phyloP scores from a whole-genome alignment of 371 early-diverging fungal genomes.

The Mortierella sp. region DNA sequence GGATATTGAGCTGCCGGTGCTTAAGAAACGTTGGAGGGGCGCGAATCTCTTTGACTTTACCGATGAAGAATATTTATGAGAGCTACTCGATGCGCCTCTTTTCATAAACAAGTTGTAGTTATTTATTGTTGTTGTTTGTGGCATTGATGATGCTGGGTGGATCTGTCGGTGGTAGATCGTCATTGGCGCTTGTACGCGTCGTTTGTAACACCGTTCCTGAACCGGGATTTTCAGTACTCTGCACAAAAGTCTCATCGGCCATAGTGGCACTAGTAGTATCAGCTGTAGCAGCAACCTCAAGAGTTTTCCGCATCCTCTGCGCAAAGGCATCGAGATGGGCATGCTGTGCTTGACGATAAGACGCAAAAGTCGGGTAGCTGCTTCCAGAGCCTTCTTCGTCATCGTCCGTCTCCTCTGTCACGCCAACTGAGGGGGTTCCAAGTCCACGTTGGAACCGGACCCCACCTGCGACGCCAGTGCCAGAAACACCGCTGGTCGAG shows the following conservation, averaged over 20 bases:
- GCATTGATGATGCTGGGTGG: background rate
- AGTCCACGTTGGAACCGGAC: constrained; percentile 16
- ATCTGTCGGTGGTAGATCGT: background rate
- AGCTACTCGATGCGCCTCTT: background rate
- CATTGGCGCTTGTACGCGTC: too few species aligned
- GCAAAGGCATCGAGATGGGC: constrained; percentile 50
- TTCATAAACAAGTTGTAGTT: too few species aligned
- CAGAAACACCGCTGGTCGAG: background rate
- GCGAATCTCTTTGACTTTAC: background rate
- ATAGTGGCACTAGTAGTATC: background rate
- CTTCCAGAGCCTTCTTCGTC: constrained; percentile 17
- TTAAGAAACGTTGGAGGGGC: background rate
- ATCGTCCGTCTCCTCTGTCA: constrained; percentile 8
- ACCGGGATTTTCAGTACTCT: too few species aligned
- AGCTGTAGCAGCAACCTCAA: constrained; percentile 24
- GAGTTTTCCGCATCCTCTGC: constrained; percentile 34
- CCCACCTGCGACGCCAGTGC: background rate
- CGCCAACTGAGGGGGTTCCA: background rate
- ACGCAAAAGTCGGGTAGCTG: constrained; percentile 48
- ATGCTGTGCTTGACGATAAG: constrained; percentile 41
- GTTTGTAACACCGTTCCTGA: too few species aligned
- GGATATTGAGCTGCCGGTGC: constrained; percentile 12
- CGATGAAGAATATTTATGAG: background rate
- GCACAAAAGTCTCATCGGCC: background rate
- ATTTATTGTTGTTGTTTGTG: background rate